Evolutionary conservation across 148 eudicot species (phyloP), one percentile per base, ranked within the genome.

Genomic region (Cornus suecica): DNA sequence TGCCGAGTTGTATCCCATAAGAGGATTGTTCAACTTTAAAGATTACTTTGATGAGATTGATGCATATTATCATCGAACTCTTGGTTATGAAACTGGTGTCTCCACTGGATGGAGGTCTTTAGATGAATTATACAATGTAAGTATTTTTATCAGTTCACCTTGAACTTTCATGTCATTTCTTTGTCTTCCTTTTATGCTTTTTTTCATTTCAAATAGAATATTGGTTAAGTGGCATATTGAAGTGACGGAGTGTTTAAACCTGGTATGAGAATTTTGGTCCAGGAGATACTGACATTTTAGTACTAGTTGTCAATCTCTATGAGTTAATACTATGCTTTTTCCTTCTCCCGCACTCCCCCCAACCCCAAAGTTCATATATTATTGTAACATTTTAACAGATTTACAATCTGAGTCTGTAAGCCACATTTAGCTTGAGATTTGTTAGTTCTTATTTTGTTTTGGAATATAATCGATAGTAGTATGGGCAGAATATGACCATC

Each of bases 21-120:
- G 77, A 73, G 99, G 99, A 54, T 72, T 91, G 82, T 92, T 89
- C 80, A 77, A 79, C 71, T 95, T 95, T 78, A 87, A 48, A 74
- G 88, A 95, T 78, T 92, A 80, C 81, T 85, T 81, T 69, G 80
- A 34, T 76, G 99, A 95, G 76, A 89, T 95, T 72, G 91, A 95
- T 87, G 85, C 81, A 14, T 92, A 95, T 76, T 95, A 95, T 84
- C 85, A 95, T 74, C 87, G 80, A 71, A 82, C 87, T 69, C 86
- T 84, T 79, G 94, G 92, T 76, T 84, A 82, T 76, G 94, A 91
- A 78, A 81, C 88, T 78, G 99, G 99, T 74, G 79, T 87, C 74
- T 85, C 99, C 68, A 95, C 97, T 76, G 99, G 99, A 70, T 95
- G 99, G 99, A 88, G 80, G 82, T 72, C 76, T 60, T 82, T 95